These are phyloP conservation scores for Penicillium steckii DNA, from an alignment of 495 filamentous ascomycete genomes.

Conservation along the genomic window DNA sequence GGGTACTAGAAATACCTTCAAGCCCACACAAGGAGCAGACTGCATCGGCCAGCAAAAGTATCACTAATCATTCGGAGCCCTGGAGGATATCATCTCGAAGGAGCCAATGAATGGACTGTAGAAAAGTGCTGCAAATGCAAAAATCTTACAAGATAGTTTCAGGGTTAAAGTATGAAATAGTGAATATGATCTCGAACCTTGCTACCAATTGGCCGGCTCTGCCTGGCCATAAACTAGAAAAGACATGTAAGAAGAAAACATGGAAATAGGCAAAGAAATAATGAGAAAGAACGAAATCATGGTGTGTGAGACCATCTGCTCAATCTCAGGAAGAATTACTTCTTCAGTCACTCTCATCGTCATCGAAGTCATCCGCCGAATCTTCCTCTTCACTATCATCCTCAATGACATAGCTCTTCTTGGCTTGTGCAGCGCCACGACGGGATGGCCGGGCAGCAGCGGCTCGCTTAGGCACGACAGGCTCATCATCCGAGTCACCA, in stretches of 20 bases:
- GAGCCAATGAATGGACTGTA: no score
- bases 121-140: not conserved
- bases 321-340: not conserved
- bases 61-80: no score
- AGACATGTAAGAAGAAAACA: not conserved
- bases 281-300: slow-evolving; percentile 1
- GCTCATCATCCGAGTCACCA: slow-evolving; percentile 32
- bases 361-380: slow-evolving; percentile 39
- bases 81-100: no score
- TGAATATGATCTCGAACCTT: not conserved
- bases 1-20: no score
- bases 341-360: slow-evolving; percentile 39
- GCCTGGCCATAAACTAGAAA: slow-evolving; percentile 16
- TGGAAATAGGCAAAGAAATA: slow-evolving; percentile 6
- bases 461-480: slow-evolving; percentile 31
- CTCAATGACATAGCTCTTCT: slow-evolving; percentile 56
- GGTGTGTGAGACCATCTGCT: not conserved
- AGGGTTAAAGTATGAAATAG: no score
- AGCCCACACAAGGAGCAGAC: no score
- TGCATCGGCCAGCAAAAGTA: no score
- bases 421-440: slow-evolving; percentile 48
- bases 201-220: slow-evolving; percentile 16
- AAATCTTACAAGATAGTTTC: no score
- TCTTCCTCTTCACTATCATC: slow-evolving; percentile 52
- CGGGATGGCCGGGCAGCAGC: slow-evolving; percentile 49